These are phyloP conservation scores for Protomyces inundatus DNA, from an alignment of 1,139 yeast species.

Conservation along the genomic window DNA sequence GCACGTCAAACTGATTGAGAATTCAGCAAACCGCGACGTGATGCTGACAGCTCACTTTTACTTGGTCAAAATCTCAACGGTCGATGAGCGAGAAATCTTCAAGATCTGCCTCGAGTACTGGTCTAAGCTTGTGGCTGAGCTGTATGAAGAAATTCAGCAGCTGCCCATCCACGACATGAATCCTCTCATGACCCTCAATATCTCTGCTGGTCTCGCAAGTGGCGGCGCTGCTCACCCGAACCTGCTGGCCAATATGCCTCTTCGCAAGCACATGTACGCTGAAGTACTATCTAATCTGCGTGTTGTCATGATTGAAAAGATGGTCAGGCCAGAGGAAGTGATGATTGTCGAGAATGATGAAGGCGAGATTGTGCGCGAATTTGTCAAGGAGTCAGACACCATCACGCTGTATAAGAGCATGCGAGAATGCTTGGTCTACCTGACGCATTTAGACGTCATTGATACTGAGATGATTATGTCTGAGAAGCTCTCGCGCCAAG, in stretches of 20 bases:
- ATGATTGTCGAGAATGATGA: constrained; percentile 95
- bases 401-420: constrained; percentile 89
- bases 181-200: constrained; percentile 64
- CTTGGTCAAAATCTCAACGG: constrained; percentile 75
- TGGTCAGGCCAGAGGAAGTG: constrained; percentile 93
- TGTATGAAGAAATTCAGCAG: constrained; percentile 78
- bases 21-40: constrained; percentile 55
- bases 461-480: constrained; percentile 94
- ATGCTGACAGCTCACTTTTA: constrained; percentile 70
- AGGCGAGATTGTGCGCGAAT: constrained; percentile 97
- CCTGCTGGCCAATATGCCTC: constrained; percentile 63
- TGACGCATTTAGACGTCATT: constrained; percentile 89
- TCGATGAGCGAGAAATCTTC: constrained; percentile 92
- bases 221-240: constrained; percentile 89
- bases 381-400: constrained; percentile 93
- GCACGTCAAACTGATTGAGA: constrained; percentile 71
- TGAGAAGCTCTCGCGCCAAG: constrained; percentile 81
- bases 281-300: constrained; percentile 74
- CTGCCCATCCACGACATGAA: constrained; percentile 66
- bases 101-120: constrained; percentile 94
- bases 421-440: constrained; percentile 90
- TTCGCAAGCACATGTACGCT: constrained; percentile 78
- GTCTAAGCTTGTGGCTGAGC: constrained; percentile 72
- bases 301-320: constrained; percentile 85
- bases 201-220: constrained; percentile 45